phyloP scores from a whole-genome alignment of 129 eudicot species.

The Tagetes patula region DNA sequence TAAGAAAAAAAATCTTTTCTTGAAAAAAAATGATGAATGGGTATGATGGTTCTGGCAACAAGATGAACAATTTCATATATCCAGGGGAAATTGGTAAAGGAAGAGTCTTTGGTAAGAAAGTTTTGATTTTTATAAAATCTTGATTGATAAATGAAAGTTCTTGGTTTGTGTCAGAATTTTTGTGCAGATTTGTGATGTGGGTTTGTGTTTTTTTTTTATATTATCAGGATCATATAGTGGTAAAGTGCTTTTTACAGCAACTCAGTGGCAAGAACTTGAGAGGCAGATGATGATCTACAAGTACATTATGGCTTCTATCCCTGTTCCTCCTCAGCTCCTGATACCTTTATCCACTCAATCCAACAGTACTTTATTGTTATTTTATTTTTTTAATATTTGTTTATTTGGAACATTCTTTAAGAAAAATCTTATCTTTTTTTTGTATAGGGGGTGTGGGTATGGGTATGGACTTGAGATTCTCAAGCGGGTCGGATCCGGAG shows the following conservation, averaged over 20 bases:
- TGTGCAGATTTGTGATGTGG: neutral
- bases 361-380: conserved; percentile 39
- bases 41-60: neutral
- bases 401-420: conserved; percentile 12
- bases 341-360: conserved; percentile 47
- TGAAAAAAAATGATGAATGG: conserved; percentile 27
- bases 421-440: neutral
- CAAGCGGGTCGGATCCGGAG: conserved; percentile 66
- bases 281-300: conserved; percentile 66
- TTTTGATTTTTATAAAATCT: conserved; percentile 23
- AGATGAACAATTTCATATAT: too few relatives aligned
- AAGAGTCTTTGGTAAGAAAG: conserved; percentile 6
- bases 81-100: neutral
- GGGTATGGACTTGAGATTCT: conserved; percentile 49
- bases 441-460: conserved; percentile 27
- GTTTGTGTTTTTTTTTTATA: conserved; percentile 1
- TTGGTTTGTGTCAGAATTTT: conserved; percentile 16
- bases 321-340: conserved; percentile 63
- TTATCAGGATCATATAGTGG: conserved; percentile 36
- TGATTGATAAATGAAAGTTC: neutral
- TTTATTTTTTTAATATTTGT: neutral
- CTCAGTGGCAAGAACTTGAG: conserved; percentile 74
- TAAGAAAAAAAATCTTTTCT: too few relatives aligned
- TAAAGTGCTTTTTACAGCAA: conserved; percentile 52
- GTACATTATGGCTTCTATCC: conserved; percentile 62